Conservation (phyloP, 179 eudicot species). For the Sideroxylon spinosum region DNA sequence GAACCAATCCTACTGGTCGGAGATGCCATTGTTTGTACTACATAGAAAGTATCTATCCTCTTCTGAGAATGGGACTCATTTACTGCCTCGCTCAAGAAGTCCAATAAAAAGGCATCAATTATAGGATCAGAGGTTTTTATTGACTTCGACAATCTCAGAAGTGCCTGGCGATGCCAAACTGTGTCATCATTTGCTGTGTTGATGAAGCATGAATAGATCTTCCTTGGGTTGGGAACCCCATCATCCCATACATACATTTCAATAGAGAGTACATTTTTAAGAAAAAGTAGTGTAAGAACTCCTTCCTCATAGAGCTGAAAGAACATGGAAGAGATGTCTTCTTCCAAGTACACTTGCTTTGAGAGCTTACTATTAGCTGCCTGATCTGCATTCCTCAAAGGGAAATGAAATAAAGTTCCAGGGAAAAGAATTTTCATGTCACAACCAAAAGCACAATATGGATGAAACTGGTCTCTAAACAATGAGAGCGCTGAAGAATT, state of each 20-base stretch:
- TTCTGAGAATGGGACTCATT: slow-evolving; percentile 43
- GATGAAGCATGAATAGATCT: slow-evolving; percentile 71
- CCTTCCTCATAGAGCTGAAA: slow-evolving; percentile 87
- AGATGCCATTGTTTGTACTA: slow-evolving; percentile 91
- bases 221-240: slow-evolving; percentile 62
- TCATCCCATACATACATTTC: slow-evolving; percentile 92
- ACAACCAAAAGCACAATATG: slow-evolving; percentile 95
- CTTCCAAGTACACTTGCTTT: slow-evolving; percentile 82
- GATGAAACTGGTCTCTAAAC: slow-evolving; percentile 85
- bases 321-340: slow-evolving; percentile 81
- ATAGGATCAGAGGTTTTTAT: slow-evolving; percentile 34
- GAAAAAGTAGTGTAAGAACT: slow-evolving; percentile 72
- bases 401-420: slow-evolving; percentile 96
- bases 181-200: slow-evolving; percentile 51
- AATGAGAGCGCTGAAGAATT: slow-evolving; percentile 79
- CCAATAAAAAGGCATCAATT: slow-evolving; percentile 67
- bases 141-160: slow-evolving; percentile 71
- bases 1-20: slow-evolving; percentile 89
- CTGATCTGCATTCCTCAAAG: slow-evolving; percentile 88
- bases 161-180: slow-evolving; percentile 80
- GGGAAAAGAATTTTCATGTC: slow-evolving; percentile 77
- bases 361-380: slow-evolving; percentile 90
- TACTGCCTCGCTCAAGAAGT: slow-evolving; percentile 65
- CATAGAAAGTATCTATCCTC: slow-evolving; percentile 61
- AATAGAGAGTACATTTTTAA: slow-evolving; percentile 70